These are phyloP conservation scores for Tulasnella sp. DNA, from an alignment of 768 basidiomycete genomes.

Conservation along the genomic window DNA sequence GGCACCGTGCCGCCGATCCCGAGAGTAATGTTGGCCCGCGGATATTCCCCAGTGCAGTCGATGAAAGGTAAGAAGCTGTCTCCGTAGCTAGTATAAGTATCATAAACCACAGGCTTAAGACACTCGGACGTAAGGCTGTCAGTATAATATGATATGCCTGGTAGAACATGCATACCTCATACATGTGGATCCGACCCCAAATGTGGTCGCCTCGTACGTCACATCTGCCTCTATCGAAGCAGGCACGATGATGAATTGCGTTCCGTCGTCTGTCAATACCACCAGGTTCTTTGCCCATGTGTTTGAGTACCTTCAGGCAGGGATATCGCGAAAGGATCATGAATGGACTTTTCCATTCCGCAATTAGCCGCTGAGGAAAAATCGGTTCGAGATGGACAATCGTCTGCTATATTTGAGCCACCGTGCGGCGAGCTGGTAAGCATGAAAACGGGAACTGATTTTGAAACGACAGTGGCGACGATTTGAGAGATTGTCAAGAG, in stretches of 20 bases:
- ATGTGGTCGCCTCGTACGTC: background rate
- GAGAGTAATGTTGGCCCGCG: background rate
- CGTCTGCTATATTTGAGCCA: slow-evolving; percentile 2
- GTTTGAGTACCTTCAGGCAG: background rate
- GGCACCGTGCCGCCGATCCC: too few species aligned
- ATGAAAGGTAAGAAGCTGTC: background rate
- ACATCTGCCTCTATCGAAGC: background rate
- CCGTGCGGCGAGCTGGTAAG: background rate
- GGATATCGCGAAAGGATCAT: background rate
- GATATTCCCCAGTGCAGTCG: background rate
- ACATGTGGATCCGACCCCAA: background rate
- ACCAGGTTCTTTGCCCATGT: background rate
- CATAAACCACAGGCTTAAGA: background rate
- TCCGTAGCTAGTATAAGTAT: background rate
- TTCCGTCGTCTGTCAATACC: background rate
- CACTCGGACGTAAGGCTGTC: background rate
- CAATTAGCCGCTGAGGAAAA: background rate
- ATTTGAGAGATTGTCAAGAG: slow-evolving; percentile 3
- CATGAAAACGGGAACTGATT: background rate
- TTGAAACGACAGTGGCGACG: slow-evolving; percentile 6
- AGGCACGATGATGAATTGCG: background rate
- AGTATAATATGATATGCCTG: too few species aligned
- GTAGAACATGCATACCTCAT: background rate
- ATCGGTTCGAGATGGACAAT: background rate
- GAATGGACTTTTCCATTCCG: background rate